Percentiles rank a stretch among this genome's conserved stretches.
phyloP scores from a whole-genome alignment of 768 basidiomycete species.

The Russula virescens region DNA sequence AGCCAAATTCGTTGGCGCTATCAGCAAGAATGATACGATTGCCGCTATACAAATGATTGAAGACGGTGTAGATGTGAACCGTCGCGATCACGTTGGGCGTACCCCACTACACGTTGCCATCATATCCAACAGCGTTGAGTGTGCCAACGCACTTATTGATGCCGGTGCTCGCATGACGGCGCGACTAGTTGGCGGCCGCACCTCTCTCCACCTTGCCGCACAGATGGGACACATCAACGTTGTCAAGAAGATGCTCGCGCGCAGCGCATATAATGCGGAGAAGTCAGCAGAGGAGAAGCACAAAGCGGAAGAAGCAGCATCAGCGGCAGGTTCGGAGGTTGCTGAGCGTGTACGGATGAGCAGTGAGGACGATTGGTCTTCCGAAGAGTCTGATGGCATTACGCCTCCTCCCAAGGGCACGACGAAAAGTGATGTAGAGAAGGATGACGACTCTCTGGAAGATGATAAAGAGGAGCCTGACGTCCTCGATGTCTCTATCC shows the following conservation, averaged over 20 bases:
- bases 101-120: conserved; percentile 56
- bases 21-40: conserved; percentile 41
- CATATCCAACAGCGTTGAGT: conserved; percentile 39
- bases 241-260: conserved; percentile 46
- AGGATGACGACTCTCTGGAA: conserved; percentile 39
- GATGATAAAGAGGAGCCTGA: conserved; percentile 47
- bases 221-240: conserved; percentile 40
- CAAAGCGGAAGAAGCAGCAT: neutral
- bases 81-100: conserved; percentile 58
- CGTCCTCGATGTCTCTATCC: conserved; percentile 46
- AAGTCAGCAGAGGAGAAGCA: conserved; percentile 26
- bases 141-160: conserved; percentile 48
- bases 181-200: conserved; percentile 51
- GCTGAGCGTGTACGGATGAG: conserved; percentile 23
- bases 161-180: conserved; percentile 51
- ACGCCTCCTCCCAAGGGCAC: conserved; percentile 24
- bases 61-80: conserved; percentile 43
- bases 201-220: conserved; percentile 51
- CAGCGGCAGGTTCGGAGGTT: neutral
- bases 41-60: conserved; percentile 38
- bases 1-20: conserved; percentile 52
- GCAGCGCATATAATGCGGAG: conserved; percentile 36
- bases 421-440: conserved; percentile 26
- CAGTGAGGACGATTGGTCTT: conserved; percentile 25
- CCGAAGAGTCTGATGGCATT: conserved; percentile 13